phyloP scores from a whole-genome alignment of 495 filamentous ascomycete genomes.

The Lophiotrema nucula region DNA sequence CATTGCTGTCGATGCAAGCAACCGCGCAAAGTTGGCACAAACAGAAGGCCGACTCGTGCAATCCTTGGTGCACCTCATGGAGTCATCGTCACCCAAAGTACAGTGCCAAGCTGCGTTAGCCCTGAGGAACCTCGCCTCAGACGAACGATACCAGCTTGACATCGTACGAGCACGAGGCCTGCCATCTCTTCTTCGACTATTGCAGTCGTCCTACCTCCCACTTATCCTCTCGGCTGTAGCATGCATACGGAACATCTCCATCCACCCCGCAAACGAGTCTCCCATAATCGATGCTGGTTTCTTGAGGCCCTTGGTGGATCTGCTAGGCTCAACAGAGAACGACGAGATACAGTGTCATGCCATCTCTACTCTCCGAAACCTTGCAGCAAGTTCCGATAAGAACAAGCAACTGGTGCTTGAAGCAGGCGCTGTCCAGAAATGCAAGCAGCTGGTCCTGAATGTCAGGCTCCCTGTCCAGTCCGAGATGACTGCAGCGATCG shows the following conservation, averaged over 20 bases:
- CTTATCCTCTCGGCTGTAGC: slow-evolving; percentile 96
- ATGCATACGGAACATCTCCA: slow-evolving; percentile 98
- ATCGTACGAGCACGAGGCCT: slow-evolving; percentile 89
- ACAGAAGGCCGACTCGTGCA: slow-evolving; percentile 87
- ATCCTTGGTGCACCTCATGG: slow-evolving; percentile 92
- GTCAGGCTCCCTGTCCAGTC: slow-evolving; percentile 94
- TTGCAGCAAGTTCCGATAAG: slow-evolving; percentile 92
- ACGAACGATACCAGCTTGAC: slow-evolving; percentile 97
- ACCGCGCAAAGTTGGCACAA: slow-evolving; percentile 84
- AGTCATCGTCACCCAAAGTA: slow-evolving; percentile 93
- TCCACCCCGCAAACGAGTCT: slow-evolving; percentile 98
- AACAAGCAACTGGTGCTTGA: slow-evolving; percentile 97
- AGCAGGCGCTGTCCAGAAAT: slow-evolving; percentile 96
- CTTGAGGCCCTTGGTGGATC: slow-evolving; percentile 85
- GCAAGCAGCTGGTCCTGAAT: slow-evolving; percentile 91
- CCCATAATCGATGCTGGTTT: slow-evolving; percentile 98
- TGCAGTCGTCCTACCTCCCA: slow-evolving; percentile 92
- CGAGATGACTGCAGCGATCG: slow-evolving; percentile 98
- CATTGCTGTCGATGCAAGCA: slow-evolving; percentile 90
- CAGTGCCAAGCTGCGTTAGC: slow-evolving; percentile 96
- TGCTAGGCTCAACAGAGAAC: slow-evolving; percentile 92
- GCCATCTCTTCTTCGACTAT: slow-evolving; percentile 75
- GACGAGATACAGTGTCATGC: slow-evolving; percentile 99
- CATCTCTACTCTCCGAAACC: slow-evolving; percentile 92
- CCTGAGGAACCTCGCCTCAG: slow-evolving; percentile 90